Conservation (phyloP, 2,329 filamentous ascomycete species). For the Trichoderma aggressivum region DNA sequence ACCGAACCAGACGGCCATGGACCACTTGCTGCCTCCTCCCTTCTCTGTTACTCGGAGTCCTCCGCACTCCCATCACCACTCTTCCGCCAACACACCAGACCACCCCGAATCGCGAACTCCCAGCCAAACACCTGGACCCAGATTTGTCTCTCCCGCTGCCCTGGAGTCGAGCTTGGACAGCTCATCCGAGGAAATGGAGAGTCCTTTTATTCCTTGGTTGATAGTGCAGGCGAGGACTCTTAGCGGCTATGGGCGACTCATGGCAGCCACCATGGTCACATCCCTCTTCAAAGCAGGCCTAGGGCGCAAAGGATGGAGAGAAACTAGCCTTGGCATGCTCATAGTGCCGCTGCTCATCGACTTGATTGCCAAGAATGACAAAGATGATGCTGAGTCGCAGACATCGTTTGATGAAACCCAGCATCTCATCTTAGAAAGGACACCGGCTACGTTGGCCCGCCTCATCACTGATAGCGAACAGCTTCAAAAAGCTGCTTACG, state of each 20-base stretch:
- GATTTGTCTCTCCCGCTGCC: conserved; percentile 28
- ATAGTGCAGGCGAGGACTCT: conserved; percentile 60
- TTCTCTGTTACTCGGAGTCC: conserved; percentile 37
- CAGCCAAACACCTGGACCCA: conserved; percentile 30
- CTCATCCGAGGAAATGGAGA: conserved; percentile 60
- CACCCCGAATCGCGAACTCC: conserved; percentile 30
- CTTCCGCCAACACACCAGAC: conserved; percentile 25
- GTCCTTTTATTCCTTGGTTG: conserved; percentile 69
- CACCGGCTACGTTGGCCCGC: conserved; percentile 72
- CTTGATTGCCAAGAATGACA: conserved; percentile 50
- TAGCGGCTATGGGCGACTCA: conserved; percentile 57
- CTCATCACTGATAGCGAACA: conserved; percentile 74
- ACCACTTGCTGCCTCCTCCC: conserved; percentile 60
- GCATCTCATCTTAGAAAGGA: conserved; percentile 59
- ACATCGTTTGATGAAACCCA: conserved; percentile 36
- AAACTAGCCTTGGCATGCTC: conserved; percentile 62
- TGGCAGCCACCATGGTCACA: conserved; percentile 67
- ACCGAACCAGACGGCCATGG: conserved; percentile 54
- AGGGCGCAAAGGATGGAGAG: conserved; percentile 56
- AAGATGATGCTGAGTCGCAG: conserved; percentile 43
- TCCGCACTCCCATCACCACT: conserved; percentile 27
- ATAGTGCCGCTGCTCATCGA: conserved; percentile 67
- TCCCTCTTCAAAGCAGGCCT: conserved; percentile 67
- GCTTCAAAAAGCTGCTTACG: conserved; percentile 78
- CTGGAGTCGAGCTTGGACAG: conserved; percentile 37